phyloP scores from a whole-genome alignment of 78 protist species.

The Creolimax fragrantissima region DNA sequence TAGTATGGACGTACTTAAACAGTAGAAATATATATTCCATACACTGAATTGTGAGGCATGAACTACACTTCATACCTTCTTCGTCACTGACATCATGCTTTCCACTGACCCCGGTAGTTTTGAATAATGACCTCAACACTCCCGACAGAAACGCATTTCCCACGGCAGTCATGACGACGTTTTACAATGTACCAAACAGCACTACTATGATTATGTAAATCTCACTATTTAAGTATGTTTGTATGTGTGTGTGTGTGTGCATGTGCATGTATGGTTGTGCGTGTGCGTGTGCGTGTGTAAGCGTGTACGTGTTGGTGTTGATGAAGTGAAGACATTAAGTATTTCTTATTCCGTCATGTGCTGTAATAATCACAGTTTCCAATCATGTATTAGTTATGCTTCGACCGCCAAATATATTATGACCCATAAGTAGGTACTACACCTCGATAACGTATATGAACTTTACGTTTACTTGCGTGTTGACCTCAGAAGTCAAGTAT shows the following conservation, averaged over 20 bases:
- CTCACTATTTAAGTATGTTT: neutral
- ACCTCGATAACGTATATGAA: no score
- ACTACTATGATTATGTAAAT: neutral
- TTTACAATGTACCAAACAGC: neutral
- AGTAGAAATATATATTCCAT: no score
- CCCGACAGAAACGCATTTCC: neutral
- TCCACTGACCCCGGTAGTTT: neutral
- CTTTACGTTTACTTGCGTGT: no score
- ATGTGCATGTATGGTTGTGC: neutral
- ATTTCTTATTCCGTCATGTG: neutral
- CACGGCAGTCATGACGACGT: neutral
- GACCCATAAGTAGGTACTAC: neutral
- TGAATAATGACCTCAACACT: neutral
- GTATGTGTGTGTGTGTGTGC: conserved; percentile 25
- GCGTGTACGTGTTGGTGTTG: neutral
- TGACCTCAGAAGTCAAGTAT: no score
- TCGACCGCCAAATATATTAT: neutral
- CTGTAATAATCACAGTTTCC: neutral
- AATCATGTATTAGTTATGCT: no score
- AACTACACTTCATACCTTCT: no score
- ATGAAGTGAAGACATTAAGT: neutral
- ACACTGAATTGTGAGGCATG: no score
- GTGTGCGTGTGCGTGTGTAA: neutral
- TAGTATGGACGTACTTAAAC: no score
- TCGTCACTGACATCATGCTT: neutral